phyloP scores from a whole-genome alignment of 495 filamentous ascomycete species.

The Arthonia radiata region DNA sequence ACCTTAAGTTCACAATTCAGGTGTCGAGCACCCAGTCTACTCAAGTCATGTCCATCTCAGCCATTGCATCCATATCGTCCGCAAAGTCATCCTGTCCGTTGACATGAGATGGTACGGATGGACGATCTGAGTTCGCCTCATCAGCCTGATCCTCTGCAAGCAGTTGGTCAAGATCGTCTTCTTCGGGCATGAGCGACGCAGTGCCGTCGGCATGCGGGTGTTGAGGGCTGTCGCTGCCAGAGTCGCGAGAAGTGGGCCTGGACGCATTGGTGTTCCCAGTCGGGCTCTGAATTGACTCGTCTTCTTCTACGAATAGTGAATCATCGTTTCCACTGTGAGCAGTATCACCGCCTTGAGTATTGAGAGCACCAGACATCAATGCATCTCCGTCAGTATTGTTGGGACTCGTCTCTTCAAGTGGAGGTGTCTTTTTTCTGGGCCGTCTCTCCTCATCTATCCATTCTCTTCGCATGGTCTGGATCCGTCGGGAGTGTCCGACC shows the following conservation, averaged over 20 bases:
- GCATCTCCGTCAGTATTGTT: slow-evolving; percentile 2
- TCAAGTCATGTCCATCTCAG: no score
- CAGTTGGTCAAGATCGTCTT: slow-evolving; percentile 23
- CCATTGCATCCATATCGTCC: not conserved
- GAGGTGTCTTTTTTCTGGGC: no score
- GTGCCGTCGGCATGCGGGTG: not conserved
- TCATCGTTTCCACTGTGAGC: not conserved
- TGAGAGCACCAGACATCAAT: not conserved
- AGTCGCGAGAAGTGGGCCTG: not conserved
- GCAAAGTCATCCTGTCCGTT: not conserved
- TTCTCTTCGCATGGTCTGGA: slow-evolving; percentile 47
- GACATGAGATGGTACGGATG: not conserved
- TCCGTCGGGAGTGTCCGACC: slow-evolving; percentile 52
- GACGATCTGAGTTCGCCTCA: not conserved
- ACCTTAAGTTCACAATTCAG: no score
- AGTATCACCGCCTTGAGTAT: not conserved
- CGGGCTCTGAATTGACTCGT: not conserved
- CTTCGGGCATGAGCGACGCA: slow-evolving; percentile 10
- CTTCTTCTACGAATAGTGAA: not conserved
- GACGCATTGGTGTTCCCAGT: not conserved
- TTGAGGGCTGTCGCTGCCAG: not conserved
- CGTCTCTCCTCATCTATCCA: slow-evolving; percentile 73
- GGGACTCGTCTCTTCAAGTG: no score
- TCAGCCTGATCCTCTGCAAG: slow-evolving; percentile 14
- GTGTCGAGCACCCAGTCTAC: no score